Percentiles rank a stretch among this genome's conserved stretches.
These are phyloP conservation scores for Rhizophagus prolifer DNA, from an alignment of 192 early-diverging fungal species.

Conservation along the genomic window DNA sequence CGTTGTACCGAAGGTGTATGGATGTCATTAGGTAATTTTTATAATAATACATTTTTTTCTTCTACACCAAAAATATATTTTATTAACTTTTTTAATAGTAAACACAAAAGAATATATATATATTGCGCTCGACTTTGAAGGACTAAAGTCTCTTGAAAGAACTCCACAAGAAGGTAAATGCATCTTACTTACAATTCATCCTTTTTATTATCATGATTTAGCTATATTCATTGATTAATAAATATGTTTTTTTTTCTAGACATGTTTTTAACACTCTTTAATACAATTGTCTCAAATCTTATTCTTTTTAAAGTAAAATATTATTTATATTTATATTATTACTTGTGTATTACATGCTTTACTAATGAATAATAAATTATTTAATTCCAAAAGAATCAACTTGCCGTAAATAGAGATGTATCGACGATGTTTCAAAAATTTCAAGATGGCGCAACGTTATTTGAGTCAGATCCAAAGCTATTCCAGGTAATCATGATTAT, in stretches of 20 bases:
- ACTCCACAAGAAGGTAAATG: slow-evolving; percentile 24
- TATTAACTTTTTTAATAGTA: not conserved
- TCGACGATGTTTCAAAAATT: slow-evolving; percentile 34
- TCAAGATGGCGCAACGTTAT: slow-evolving; percentile 19
- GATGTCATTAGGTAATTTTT: slow-evolving; percentile 23
- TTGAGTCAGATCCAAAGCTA: slow-evolving; percentile 15
- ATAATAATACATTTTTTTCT: not conserved
- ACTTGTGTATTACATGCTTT: too few relatives aligned
- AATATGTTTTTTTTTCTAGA: not conserved
- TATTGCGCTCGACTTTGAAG: slow-evolving; percentile 32
- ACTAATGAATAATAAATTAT: not conserved
- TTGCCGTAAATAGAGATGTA: slow-evolving; percentile 28
- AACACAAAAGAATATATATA: slow-evolving; percentile 9
- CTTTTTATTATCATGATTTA: too few relatives aligned
- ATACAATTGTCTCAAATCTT: slow-evolving; percentile 5
- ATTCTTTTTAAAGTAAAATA: slow-evolving; percentile 2
- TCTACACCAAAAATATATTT: not conserved
- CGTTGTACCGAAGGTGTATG: slow-evolving; percentile 32
- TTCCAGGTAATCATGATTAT: slow-evolving; percentile 11
- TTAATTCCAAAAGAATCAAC: slow-evolving; percentile 10
- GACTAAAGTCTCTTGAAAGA: slow-evolving; percentile 22
- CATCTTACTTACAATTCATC: not conserved
- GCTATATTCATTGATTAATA: too few relatives aligned
- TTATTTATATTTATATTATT: not conserved
- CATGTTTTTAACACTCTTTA: slow-evolving; percentile 5